These are phyloP conservation scores for Garcileccinum viscosum DNA, from an alignment of 1,284 basidiomycete genomes.

Conservation along the genomic window DNA sequence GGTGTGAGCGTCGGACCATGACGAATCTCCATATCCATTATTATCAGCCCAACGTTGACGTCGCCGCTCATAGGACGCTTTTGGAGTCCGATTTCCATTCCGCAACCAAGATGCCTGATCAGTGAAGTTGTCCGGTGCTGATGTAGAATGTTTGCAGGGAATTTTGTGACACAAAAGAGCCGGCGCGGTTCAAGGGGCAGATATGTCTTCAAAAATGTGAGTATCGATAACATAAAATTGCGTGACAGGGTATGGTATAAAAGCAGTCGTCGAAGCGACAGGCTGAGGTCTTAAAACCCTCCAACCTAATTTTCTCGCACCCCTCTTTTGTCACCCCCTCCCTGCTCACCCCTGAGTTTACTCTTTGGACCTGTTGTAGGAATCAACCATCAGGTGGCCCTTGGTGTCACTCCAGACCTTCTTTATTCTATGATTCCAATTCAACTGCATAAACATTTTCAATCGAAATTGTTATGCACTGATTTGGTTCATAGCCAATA, in stretches of 20 bases:
- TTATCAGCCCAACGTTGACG: conserved; percentile 29
- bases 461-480: conserved; percentile 34
- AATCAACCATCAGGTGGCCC: conserved; percentile 17
- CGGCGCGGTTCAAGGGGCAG: conserved; percentile 15
- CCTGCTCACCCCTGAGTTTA: not conserved
- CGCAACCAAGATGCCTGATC: conserved; percentile 33
- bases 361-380: conserved; percentile 14
- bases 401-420: conserved; percentile 39
- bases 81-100: conserved; percentile 30
- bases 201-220: conserved; percentile 17
- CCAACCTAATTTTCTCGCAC: conserved; percentile 26
- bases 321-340: not conserved
- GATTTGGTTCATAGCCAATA: conserved; percentile 43
- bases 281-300: not conserved
- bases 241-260: conserved; percentile 29
- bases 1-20: conserved; percentile 28
- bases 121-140: conserved; percentile 28
- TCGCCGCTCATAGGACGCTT: conserved; percentile 21
- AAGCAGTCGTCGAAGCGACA: conserved; percentile 7
- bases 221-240: conserved; percentile 19
- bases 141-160: conserved; percentile 13
- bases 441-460: conserved; percentile 32
- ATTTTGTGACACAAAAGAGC: conserved; percentile 27
- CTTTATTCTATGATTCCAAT: conserved; percentile 43
- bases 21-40: conserved; percentile 14